Evolutionary conservation across 257 asterid species (phyloP).

Genomic region (Jacaranda copaia): DNA sequence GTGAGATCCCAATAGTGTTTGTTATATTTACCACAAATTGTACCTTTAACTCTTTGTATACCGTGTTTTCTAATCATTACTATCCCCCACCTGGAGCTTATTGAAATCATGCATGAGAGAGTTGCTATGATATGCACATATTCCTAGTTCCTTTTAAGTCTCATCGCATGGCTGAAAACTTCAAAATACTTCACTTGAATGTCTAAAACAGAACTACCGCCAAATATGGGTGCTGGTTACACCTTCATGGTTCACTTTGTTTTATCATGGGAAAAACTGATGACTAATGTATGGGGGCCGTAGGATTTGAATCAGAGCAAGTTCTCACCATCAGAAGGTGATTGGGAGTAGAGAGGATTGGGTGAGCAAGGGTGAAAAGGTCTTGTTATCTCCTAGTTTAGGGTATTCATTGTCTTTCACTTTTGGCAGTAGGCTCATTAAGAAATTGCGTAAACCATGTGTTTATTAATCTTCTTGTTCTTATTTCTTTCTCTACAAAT

Average conservation of each 20-base stretch:
- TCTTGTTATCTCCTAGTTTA: not conserved
- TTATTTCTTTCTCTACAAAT: not conserved
- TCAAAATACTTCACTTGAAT: no score
- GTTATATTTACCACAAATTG: not conserved
- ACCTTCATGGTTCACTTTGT: not conserved
- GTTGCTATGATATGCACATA: not conserved
- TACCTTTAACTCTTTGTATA: no score
- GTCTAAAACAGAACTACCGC: not conserved
- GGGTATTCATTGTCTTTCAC: not conserved
- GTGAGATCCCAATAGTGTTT: not conserved
- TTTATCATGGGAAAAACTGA: not conserved
- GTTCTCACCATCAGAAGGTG: not conserved
- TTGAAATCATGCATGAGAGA: not conserved
- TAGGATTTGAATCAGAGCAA: not conserved
- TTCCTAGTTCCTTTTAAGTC: not conserved
- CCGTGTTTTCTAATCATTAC: no score
- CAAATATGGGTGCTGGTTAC: not conserved
- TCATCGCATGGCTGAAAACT: not conserved
- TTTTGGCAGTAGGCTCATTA: not conserved
- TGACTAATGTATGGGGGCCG: not conserved
- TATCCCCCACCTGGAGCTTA: not conserved
- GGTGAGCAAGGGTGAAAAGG: not conserved
- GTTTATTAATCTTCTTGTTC: constrained; percentile 9
- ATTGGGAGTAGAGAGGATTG: not conserved
- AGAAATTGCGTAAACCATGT: not conserved